These are phyloP conservation scores for Rubia tinctorum DNA, from an alignment of 305 asterid genomes.

Conservation along the genomic window DNA sequence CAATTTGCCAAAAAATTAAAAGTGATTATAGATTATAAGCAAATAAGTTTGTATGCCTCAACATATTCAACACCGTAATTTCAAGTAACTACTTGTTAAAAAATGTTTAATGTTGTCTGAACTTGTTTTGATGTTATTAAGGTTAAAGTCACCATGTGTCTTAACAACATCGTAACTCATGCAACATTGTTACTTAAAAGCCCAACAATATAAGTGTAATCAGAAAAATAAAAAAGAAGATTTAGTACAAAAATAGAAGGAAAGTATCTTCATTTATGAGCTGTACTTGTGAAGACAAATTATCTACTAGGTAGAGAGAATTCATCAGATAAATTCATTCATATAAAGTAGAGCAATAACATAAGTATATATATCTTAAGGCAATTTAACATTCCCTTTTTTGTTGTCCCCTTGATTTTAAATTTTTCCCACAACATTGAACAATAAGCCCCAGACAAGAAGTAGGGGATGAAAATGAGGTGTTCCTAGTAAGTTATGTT, in stretches of 20 bases:
- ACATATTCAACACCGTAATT: not conserved
- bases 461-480: conserved; percentile 32
- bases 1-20: too few relatives aligned
- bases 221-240: not conserved
- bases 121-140: too few relatives aligned
- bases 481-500: conserved; percentile 33
- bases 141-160: too few relatives aligned
- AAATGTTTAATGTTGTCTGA: too few relatives aligned
- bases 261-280: too few relatives aligned
- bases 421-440: conserved; percentile 38
- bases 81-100: not conserved
- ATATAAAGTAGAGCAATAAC: conserved; percentile 23
- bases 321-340: conserved; percentile 29
- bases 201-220: not conserved
- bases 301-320: conserved; percentile 30
- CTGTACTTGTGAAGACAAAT: too few relatives aligned
- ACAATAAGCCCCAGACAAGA: conserved; percentile 46
- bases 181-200: too few relatives aligned
- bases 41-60: too few relatives aligned
- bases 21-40: too few relatives aligned
- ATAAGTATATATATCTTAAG: conserved; percentile 40
- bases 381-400: conserved; percentile 30
- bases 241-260: conserved; percentile 11
- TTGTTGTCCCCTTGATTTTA: conserved; percentile 28
- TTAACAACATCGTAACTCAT: not conserved